Percentiles rank a stretch among this genome's conserved stretches.
Conservation (phyloP, 2,329 filamentous ascomycete genomes). For the Ceratocystis papillata region DNA sequence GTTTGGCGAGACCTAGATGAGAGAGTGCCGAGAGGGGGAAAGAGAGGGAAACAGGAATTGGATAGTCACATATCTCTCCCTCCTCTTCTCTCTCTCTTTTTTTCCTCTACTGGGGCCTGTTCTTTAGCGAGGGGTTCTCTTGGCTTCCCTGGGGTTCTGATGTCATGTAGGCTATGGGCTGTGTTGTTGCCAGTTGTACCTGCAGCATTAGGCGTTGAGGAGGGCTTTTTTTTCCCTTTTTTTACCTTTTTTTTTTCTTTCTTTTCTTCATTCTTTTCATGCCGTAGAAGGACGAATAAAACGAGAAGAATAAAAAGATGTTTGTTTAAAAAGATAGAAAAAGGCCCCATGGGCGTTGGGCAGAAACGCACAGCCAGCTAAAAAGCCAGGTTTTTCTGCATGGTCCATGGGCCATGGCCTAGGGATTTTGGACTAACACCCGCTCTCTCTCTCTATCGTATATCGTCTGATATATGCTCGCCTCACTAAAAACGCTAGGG, state of each 20-base stretch:
- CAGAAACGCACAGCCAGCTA: conserved; percentile 1
- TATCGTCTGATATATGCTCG: not conserved
- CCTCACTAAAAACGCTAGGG: not conserved
- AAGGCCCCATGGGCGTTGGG: not conserved
- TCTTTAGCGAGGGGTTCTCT: not conserved
- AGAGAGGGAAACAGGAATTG: no score
- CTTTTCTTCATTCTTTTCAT: not conserved
- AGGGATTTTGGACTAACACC: no score
- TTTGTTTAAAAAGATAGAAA: not conserved
- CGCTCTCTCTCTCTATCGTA: not conserved
- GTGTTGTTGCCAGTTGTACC: conserved; percentile 19
- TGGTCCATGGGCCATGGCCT: not conserved
- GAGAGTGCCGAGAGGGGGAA: no score
- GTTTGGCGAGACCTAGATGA: conserved; percentile 49
- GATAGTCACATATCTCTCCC: no score
- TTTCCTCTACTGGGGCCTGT: not conserved
- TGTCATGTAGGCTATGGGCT: not conserved
- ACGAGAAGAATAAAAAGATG: not conserved
- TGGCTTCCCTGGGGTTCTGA: not conserved
- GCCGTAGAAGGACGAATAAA: no score
- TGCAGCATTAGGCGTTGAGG: conserved; percentile 9
- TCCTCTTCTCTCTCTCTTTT: not conserved
- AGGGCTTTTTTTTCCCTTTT: not conserved
- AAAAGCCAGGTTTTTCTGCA: not conserved
- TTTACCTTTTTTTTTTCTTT: not conserved